These are phyloP conservation scores for Trebouxiophyceae sp. DNA, from an alignment of 163 green algal genomes.

Conservation along the genomic window DNA sequence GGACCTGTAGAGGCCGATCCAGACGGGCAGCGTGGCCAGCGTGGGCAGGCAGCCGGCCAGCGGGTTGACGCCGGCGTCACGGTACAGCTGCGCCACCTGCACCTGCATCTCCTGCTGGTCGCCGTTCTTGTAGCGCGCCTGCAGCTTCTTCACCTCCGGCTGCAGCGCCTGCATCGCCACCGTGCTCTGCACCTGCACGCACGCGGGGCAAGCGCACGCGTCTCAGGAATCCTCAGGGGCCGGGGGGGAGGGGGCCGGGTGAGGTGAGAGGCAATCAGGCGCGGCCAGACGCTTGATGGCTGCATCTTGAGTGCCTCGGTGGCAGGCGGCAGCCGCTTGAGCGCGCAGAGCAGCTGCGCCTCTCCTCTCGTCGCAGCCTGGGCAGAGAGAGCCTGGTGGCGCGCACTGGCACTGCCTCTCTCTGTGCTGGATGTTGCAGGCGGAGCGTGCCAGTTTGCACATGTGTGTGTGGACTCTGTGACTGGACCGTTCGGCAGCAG, in stretches of 20 bases:
- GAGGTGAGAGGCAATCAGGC: background rate
- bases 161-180: slow-evolving; percentile 84
- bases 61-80: slow-evolving; percentile 89
- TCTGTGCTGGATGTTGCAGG: too few species aligned
- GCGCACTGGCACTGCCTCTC: too few species aligned
- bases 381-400: too few species aligned
- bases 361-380: too few species aligned
- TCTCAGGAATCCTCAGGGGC: too few species aligned
- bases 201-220: background rate
- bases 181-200: slow-evolving; percentile 80
- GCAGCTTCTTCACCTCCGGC: slow-evolving; percentile 89
- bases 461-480: too few species aligned
- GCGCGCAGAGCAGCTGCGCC: too few species aligned
- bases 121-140: slow-evolving; percentile 58
- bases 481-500: too few species aligned
- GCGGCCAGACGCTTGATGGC: background rate
- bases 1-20: slow-evolving; percentile 85
- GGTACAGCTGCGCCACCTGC: slow-evolving; percentile 89
- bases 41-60: slow-evolving; percentile 85
- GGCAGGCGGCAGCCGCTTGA: too few species aligned
- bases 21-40: slow-evolving; percentile 84
- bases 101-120: slow-evolving; percentile 35
- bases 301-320: background rate
- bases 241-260: too few species aligned
- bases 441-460: too few species aligned